Base-by-base conservation (phyloP, 345 rosid genomes). In the Geranium brycei region DNA sequence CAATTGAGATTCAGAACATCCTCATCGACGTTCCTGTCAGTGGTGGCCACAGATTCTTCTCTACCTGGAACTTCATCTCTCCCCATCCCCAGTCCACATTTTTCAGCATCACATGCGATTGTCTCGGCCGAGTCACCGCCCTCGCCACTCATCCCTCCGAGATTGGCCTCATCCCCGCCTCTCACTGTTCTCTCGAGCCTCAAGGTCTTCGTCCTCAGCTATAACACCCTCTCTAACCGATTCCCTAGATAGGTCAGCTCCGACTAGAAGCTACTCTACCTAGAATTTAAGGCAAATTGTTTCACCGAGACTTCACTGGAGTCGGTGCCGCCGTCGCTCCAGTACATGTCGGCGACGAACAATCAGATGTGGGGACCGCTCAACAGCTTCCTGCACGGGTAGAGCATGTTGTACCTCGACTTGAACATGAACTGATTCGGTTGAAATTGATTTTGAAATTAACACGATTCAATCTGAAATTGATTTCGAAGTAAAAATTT, bases 341-440 rank as follows among this genome's bases (percentile, higher is more conserved):
- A 85, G 58, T 88, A 91, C 83, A 58, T 91, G 66, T 83, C 97
- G 30, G 62, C 78, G 11, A 71, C 93, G 0, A 68, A 68, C 23
- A 91, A 91, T 76, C 66, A 66, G 7, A 68, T 88, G 79, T 65
- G 81, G 81, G 97, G 97, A 64, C 77, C 87, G 61, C 82, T 91
- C 71, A 72, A 72, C 75, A 79, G 75, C 41, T 68, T 88, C 4
- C 70, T 61, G n/a, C n/a, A n/a, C 12, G 69, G 59, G 62, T 83
- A 1, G 85, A 84, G 67, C 77, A 32, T 3, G 3, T 88, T 58
- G 78, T 86, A 66, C 81, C 87, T 91, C 66, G 95, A 91, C 75
- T 68, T 91, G 28, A 91, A 95, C 81, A 78, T 78, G 87, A 91
- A 91, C 81, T 66, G 69, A 1, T 82, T 88, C 70, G 80, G 83